Conservation (phyloP, 768 basidiomycete species). For the Xerocomellus amylosporus region DNA sequence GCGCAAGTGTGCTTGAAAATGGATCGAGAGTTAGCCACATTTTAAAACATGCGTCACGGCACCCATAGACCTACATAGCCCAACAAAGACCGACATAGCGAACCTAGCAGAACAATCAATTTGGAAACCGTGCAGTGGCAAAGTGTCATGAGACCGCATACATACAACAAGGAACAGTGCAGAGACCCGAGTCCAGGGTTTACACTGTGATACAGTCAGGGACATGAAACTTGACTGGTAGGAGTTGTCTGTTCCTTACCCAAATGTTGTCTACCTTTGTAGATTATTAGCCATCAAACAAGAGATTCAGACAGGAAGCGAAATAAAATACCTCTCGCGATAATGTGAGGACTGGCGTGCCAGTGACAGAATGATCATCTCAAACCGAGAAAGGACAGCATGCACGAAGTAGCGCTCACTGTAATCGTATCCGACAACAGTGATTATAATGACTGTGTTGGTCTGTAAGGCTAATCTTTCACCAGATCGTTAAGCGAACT, state of each 20-base stretch:
- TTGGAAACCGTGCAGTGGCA: neutral
- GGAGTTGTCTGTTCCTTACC: neutral
- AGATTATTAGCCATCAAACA: neutral
- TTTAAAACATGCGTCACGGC: neutral
- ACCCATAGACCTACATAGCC: neutral
- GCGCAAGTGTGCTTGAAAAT: neutral
- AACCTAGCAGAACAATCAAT: neutral
- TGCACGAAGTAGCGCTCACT: neutral
- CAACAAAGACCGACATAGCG: conserved; percentile 11
- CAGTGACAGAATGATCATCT: neutral
- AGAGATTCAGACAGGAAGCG: too few species aligned
- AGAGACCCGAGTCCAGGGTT: conserved; percentile 6
- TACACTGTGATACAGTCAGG: neutral
- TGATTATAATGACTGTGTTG: conserved; percentile 3
- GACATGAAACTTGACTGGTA: too few species aligned
- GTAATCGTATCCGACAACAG: conserved; percentile 16
- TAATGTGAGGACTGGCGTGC: conserved; percentile 12
- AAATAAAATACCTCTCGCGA: conserved; percentile 7
- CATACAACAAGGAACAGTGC: conserved; percentile 8
- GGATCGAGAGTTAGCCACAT: neutral
- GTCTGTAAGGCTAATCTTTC: neutral
- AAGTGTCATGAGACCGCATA: neutral
- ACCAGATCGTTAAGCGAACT: neutral
- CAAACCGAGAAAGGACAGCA: neutral
- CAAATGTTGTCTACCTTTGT: conserved; percentile 13